Conservation (phyloP, 1,284 basidiomycete genomes). For the Athelia sp. region DNA sequence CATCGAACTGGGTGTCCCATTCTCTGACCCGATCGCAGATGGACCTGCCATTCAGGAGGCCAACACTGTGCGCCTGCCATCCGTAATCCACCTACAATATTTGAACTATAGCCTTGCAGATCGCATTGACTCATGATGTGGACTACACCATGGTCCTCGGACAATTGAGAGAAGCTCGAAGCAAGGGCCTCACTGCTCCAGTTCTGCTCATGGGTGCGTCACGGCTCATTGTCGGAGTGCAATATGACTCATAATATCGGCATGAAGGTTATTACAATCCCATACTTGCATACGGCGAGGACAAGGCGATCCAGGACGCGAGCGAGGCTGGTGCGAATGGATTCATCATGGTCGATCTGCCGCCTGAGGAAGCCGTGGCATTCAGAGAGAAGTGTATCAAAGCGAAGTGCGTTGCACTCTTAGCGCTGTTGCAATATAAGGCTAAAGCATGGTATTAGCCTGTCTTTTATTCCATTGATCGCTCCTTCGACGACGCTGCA, state of each 20-base stretch:
- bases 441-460: conserved; percentile 35
- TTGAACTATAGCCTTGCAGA: conserved; percentile 36
- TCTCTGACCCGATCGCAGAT: conserved; percentile 96
- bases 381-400: conserved; percentile 88
- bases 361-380: conserved; percentile 90
- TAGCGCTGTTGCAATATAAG: conserved; percentile 2
- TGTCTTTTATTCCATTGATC: conserved; percentile 96
- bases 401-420: conserved; percentile 55
- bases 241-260: neutral
- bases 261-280: conserved; percentile 92
- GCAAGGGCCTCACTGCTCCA: conserved; percentile 78
- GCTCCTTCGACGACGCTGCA: conserved; percentile 88
- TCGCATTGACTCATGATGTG: conserved; percentile 77
- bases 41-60: conserved; percentile 89
- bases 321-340: conserved; percentile 90
- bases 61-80: conserved; percentile 66
- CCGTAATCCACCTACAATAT: conserved; percentile 3
- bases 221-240: neutral
- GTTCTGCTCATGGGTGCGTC: conserved; percentile 88
- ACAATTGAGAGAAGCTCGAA: conserved; percentile 76
- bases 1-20: conserved; percentile 95
- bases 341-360: conserved; percentile 96
- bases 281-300: conserved; percentile 91
- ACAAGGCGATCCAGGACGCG: conserved; percentile 88
- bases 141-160: conserved; percentile 75